Base-by-base conservation (phyloP, 768 basidiomycete genomes). In the Calocybe cyanea region DNA sequence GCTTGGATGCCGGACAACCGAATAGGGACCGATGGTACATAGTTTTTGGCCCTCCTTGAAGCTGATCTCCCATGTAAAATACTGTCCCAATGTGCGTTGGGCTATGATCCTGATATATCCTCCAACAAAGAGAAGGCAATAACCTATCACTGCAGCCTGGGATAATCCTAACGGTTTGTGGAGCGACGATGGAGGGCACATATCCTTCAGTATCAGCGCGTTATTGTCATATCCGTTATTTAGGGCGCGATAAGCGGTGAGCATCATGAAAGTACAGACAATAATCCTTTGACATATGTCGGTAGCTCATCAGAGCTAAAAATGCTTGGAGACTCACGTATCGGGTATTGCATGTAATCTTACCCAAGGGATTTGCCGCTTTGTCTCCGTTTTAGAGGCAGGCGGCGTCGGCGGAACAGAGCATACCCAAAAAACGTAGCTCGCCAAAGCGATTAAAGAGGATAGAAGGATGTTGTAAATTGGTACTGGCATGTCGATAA, bases 31-130 rank as follows among this genome's bases (percentile, higher is more conserved):
- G 15, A 9, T 33, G 6, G 47, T 48, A 30, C 47, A 48, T 3
- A 48, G 47, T 19, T 48, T 41, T 17, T 48, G 47, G 19, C 35
- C 41, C 8, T 18, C n/a, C 30, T 43, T 48, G 11, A 48, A 23
- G 31, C 41, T 38, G 37, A 48, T 48, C 21, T 48, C 47, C 47
- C 47, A 48, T 23, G 47, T 48, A 23, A 48, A 48, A 24, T 15
- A 48, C 39, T 39, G 43, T 2, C 47, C 47, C n/a, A 48, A 18
- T 1, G 47, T 28, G 20, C 47, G 47, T 15, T 48, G 47, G 1
- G 47, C 28, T 17, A 5, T 19, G 13, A 48, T 31, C 15, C 47
- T 41, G 3, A 48, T 13, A n/a, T 36, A 20, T 1, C 46, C 46
- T 18, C 46, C 41, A 0, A 37, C 6, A 4, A 47, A 25, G 11